These are phyloP conservation scores for Aspergillus persii DNA, from an alignment of 2,329 filamentous ascomycete genomes.

Conservation along the genomic window DNA sequence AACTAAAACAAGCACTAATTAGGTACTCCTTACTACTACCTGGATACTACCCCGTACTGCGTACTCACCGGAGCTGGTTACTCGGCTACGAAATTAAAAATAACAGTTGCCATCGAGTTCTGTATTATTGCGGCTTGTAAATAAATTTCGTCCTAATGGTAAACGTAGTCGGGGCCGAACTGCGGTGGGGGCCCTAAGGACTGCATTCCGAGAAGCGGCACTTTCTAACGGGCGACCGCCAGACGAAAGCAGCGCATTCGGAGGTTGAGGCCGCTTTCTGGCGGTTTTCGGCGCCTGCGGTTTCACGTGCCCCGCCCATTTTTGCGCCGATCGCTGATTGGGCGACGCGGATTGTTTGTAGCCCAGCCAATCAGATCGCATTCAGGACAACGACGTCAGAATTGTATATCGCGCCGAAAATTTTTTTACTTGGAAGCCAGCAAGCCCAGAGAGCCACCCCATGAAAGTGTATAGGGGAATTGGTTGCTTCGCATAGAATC, in stretches of 20 bases:
- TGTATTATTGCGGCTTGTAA: constrained; percentile 25
- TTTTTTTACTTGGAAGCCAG: constrained; percentile 1
- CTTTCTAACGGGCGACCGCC: constrained; percentile 23
- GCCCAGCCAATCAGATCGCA: constrained; percentile 15
- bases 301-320: constrained; percentile 18
- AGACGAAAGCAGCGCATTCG: constrained; percentile 25
- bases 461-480: too few relatives aligned
- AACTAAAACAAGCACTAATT: neutral
- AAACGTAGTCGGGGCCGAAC: constrained; percentile 7
- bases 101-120: neutral
- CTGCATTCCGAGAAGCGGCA: constrained; percentile 29
- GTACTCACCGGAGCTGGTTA: neutral
- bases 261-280: constrained; percentile 12
- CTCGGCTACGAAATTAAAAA: neutral
- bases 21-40: neutral
- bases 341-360: constrained; percentile 11
- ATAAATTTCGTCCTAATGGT: constrained; percentile 27
- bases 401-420: constrained; percentile 4
- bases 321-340: constrained; percentile 16
- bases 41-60: neutral
- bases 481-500: neutral
- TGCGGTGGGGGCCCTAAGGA: constrained; percentile 15
- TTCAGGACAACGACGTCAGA: constrained; percentile 13
- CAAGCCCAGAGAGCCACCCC: too few relatives aligned
- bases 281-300: constrained; percentile 31